phyloP scores from a whole-genome alignment of 2,329 filamentous ascomycete species.

The Claviceps sp. region DNA sequence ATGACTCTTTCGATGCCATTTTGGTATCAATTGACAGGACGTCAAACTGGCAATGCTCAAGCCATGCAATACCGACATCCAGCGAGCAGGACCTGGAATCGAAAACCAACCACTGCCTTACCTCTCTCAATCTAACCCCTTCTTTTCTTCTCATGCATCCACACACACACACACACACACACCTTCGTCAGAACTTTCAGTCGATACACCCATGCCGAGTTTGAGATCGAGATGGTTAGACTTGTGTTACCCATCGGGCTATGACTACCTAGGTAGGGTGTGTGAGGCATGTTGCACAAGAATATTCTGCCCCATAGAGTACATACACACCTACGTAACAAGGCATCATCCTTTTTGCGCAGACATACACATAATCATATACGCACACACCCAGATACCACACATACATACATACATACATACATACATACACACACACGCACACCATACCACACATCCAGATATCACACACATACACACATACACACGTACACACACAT shows the following conservation, averaged over 20 bases:
- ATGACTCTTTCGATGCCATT: background rate
- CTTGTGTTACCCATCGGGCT: background rate
- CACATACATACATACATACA: background rate
- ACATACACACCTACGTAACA: too few species aligned
- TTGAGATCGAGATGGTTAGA: background rate
- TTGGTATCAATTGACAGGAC: background rate
- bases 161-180: background rate
- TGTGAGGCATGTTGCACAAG: background rate
- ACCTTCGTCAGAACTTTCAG: background rate
- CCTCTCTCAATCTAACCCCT: background rate
- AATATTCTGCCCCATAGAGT: background rate
- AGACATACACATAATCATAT: too few species aligned
- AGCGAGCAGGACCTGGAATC: background rate
- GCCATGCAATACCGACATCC: background rate
- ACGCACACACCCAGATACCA: background rate
- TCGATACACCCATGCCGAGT: background rate
- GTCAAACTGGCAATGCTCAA: too few species aligned
- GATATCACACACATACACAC: background rate
- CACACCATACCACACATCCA: too few species aligned
- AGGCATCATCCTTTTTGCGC: background rate
- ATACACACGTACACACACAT: background rate
- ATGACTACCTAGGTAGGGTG: background rate
- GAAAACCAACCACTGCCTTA: background rate
- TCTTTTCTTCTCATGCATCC: background rate
- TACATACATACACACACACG: background rate